phyloP scores from a whole-genome alignment of 2,329 filamentous ascomycete genomes.

The Podosphaera aphanis region DNA sequence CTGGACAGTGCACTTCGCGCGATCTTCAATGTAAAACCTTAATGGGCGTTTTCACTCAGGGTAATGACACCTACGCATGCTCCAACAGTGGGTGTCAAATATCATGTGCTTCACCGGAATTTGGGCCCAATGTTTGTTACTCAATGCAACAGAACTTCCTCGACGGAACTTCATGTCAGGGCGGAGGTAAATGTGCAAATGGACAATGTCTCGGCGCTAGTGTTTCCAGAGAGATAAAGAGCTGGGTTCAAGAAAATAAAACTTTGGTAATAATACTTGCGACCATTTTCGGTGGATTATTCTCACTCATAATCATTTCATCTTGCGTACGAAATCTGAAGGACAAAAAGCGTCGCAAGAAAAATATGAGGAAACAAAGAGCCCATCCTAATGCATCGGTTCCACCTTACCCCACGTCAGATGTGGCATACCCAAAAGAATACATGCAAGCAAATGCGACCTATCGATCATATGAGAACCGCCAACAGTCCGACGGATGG shows the following conservation, averaged over 20 bases:
- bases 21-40: conserved; percentile 71
- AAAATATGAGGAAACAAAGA: neutral
- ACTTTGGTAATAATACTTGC: conserved; percentile 62
- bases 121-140: conserved; percentile 43
- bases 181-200: conserved; percentile 56
- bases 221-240: conserved; percentile 43
- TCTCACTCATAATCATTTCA: conserved; percentile 43
- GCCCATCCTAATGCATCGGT: neutral
- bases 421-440: neutral
- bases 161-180: conserved; percentile 68
- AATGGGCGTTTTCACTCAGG: conserved; percentile 49
- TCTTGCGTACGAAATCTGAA: conserved; percentile 38
- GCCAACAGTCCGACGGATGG: neutral
- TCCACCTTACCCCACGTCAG: neutral
- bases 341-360: conserved; percentile 5
- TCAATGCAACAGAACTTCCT: conserved; percentile 75
- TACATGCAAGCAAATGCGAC: neutral
- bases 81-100: conserved; percentile 48
- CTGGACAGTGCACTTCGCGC: conserved; percentile 82
- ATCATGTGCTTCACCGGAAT: conserved; percentile 46
- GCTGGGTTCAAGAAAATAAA: conserved; percentile 59
- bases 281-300: conserved; percentile 44
- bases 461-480: no score
- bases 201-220: conserved; percentile 54
- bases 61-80: conserved; percentile 64